These are phyloP conservation scores for Toxicodendron radicans DNA, from an alignment of 345 rosid genomes.

Conservation along the genomic window DNA sequence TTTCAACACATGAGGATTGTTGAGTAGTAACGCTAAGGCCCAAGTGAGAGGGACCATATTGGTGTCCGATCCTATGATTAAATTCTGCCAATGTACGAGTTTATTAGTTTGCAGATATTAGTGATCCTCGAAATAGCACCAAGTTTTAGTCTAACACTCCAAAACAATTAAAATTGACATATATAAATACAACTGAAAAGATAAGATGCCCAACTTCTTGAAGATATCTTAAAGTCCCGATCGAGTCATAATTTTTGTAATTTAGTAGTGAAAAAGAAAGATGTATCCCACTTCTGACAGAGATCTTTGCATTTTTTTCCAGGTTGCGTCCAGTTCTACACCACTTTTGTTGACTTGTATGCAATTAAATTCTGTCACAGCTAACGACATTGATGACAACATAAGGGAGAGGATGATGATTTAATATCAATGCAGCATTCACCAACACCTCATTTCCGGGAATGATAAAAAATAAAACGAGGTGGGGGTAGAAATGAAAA, in stretches of 20 bases:
- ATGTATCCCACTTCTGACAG: not conserved
- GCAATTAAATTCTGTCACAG: not conserved
- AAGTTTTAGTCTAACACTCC: not conserved
- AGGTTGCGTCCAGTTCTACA: not conserved
- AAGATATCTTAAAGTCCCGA: not conserved
- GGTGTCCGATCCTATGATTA: slow-evolving; percentile 29
- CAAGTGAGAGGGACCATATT: slow-evolving; percentile 27
- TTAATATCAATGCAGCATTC: no score
- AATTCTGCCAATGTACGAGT: slow-evolving; percentile 18
- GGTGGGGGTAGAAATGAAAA: no score
- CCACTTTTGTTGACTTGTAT: not conserved
- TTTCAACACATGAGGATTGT: slow-evolving; percentile 19
- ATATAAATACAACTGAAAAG: no score
- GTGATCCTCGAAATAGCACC: no score
- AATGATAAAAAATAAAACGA: no score
- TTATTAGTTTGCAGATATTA: slow-evolving; percentile 1
- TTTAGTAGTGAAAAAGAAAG: not conserved
- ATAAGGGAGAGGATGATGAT: no score
- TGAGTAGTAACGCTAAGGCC: slow-evolving; percentile 30
- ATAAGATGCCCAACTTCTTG: not conserved
- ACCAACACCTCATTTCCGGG: no score
- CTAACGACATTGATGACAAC: no score
- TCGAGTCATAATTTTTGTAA: not conserved
- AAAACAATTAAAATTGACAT: no score
- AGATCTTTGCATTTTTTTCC: not conserved